Conservation (phyloP, 1,139 yeast species). For the Pichia sp. region DNA sequence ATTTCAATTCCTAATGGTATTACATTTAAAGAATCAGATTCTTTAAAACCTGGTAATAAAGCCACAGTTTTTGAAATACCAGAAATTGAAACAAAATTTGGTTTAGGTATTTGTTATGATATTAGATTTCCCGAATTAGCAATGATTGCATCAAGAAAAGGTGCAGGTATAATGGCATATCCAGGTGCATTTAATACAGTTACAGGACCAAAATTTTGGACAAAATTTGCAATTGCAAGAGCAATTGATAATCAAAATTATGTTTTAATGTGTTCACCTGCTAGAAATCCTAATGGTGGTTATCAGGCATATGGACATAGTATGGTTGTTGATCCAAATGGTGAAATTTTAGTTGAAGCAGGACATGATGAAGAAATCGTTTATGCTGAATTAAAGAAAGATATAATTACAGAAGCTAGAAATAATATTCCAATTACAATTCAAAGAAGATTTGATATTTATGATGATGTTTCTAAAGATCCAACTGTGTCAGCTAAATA, state of each 20-base stretch:
- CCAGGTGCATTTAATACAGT: conserved; percentile 97
- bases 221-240: conserved; percentile 73
- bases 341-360: conserved; percentile 75
- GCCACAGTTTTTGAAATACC: conserved; percentile 71
- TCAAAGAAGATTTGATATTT: conserved; percentile 84
- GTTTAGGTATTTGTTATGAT: conserved; percentile 90
- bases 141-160: conserved; percentile 64
- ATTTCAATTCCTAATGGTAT: conserved; percentile 88
- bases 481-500: conserved; percentile 20
- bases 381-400: conserved; percentile 72
- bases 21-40: conserved; percentile 73
- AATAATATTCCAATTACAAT: conserved; percentile 67
- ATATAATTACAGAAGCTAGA: conserved; percentile 54
- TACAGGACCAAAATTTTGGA: conserved; percentile 96
- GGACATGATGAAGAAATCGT: conserved; percentile 79
- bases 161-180: conserved; percentile 83
- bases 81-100: conserved; percentile 65
- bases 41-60: conserved; percentile 70
- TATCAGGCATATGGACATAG: conserved; percentile 96
- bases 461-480: conserved; percentile 52
- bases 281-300: conserved; percentile 65
- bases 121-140: conserved; percentile 91
- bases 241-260: conserved; percentile 87
- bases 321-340: conserved; percentile 78
- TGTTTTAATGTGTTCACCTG: conserved; percentile 81